phyloP scores from a whole-genome alignment of 805 yeast species.

The Ogataea parapolymorpha region DNA sequence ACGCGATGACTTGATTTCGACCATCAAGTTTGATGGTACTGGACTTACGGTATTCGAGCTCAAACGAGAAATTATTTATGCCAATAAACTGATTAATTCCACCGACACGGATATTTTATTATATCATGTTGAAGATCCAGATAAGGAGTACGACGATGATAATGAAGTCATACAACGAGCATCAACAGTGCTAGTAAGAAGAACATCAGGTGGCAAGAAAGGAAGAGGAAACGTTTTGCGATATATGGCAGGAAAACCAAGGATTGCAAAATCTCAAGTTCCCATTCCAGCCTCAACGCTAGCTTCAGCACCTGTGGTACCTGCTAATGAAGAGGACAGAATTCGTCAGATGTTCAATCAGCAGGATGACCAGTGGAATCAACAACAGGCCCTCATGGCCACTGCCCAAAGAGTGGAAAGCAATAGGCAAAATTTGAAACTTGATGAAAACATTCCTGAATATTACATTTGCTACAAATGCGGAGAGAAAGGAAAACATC shows the following conservation, averaged over 20 bases:
- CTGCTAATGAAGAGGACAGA: slow-evolving; percentile 72
- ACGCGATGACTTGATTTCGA: slow-evolving; percentile 55
- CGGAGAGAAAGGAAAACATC: slow-evolving; percentile 88
- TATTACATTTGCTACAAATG: slow-evolving; percentile 96
- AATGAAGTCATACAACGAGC: slow-evolving; percentile 90
- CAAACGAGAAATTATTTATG: slow-evolving; percentile 82
- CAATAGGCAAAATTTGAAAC: slow-evolving; percentile 29
- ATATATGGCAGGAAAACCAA: slow-evolving; percentile 71
- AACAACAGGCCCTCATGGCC: slow-evolving; percentile 88
- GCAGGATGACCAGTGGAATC: slow-evolving; percentile 93
- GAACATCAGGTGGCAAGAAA: slow-evolving; percentile 63
- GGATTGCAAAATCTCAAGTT: slow-evolving; percentile 29
- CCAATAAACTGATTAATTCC: slow-evolving; percentile 79
- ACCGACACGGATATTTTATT: slow-evolving; percentile 76
- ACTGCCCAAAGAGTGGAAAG: slow-evolving; percentile 66
- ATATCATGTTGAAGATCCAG: slow-evolving; percentile 53
- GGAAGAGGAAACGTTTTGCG: slow-evolving; percentile 61
- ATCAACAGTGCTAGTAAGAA: slow-evolving; percentile 71
- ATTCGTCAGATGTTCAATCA: slow-evolving; percentile 88
- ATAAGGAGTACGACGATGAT: slow-evolving; percentile 74
- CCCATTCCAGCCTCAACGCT: slow-evolving; percentile 17
- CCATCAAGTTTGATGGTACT: slow-evolving; percentile 91
- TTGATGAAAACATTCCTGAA: slow-evolving; percentile 86
- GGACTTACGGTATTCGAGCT: slow-evolving; percentile 93
- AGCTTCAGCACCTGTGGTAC: slow-evolving; percentile 7